Conservation (phyloP, 2,329 filamentous ascomycete species). For the Ophiocordyceps camponoti-floridani region DNA sequence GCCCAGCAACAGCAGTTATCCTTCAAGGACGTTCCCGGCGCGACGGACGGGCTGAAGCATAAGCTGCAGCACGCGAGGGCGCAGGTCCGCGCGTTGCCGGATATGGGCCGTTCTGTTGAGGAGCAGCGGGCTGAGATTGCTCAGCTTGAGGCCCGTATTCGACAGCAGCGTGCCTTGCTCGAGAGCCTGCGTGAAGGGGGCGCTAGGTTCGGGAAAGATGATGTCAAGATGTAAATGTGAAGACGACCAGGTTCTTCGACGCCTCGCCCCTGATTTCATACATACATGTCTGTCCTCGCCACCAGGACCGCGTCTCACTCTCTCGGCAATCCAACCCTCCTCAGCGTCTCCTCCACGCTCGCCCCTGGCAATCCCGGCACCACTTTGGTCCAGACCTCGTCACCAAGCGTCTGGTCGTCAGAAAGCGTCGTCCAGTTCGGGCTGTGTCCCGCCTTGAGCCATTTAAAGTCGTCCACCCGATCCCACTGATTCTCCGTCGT, state of each 20-base stretch:
- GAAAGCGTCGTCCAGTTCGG: slow-evolving; percentile 71
- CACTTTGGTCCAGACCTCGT: slow-evolving; percentile 50
- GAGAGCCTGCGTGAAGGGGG: slow-evolving; percentile 30
- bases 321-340: slow-evolving; percentile 23
- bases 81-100: slow-evolving; percentile 47
- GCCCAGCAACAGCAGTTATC: slow-evolving; percentile 19
- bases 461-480: slow-evolving; percentile 93
- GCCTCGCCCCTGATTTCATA: not conserved
- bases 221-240: slow-evolving; percentile 23
- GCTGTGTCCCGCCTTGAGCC: slow-evolving; percentile 71
- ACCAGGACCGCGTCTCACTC: not conserved
- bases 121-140: slow-evolving; percentile 57
- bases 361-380: slow-evolving; percentile 45
- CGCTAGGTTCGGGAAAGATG: slow-evolving; percentile 15
- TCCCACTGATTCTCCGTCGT: slow-evolving; percentile 55
- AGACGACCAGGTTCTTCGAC: not conserved
- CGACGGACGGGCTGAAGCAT: slow-evolving; percentile 63
- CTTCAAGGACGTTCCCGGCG: slow-evolving; percentile 61
- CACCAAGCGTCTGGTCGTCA: slow-evolving; percentile 36
- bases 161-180: slow-evolving; percentile 41
- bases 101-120: slow-evolving; percentile 45
- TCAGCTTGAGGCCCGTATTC: slow-evolving; percentile 45
- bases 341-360: slow-evolving; percentile 48
- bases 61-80: slow-evolving; percentile 64
- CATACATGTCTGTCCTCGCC: not conserved